These are phyloP conservation scores for Ganoderma resinaceum DNA, from an alignment of 1,284 basidiomycete species.

Conservation along the genomic window DNA sequence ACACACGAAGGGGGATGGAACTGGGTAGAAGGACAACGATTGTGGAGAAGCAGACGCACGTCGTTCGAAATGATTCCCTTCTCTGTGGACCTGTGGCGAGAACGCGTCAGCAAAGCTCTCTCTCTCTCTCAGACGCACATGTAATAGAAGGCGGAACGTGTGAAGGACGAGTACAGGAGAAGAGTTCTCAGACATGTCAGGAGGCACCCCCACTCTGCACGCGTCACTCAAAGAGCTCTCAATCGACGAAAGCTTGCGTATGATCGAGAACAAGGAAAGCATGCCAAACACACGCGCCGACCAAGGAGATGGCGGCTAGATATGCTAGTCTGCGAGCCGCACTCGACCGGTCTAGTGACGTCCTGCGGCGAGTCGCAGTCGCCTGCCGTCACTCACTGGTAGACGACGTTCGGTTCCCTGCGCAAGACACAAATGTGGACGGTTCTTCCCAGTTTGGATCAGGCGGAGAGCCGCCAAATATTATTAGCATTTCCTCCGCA, in stretches of 20 bases:
- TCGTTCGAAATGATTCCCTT: slow-evolving; percentile 71
- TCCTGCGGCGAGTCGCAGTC: not conserved
- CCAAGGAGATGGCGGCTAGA: not conserved
- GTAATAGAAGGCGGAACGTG: slow-evolving; percentile 7
- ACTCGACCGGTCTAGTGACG: not conserved
- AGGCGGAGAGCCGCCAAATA: not conserved
- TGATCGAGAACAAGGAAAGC: not conserved
- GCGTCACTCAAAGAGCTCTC: not conserved
- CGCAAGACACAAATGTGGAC: not conserved
- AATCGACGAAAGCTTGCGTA: not conserved
- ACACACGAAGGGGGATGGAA: not conserved
- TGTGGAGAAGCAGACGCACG: slow-evolving; percentile 43
- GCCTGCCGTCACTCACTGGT: not conserved
- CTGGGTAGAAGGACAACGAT: not conserved
- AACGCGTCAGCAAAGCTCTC: slow-evolving; percentile 8
- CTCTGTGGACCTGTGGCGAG: slow-evolving; percentile 64
- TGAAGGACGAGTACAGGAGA: not conserved
- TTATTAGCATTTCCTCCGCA: not conserved
- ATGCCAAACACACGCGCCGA: not conserved
- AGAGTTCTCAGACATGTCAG: not conserved
- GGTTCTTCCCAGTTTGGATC: not conserved
- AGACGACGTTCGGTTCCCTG: not conserved
- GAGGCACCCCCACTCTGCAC: not conserved
- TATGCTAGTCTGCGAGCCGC: not conserved
- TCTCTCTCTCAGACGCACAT: not conserved